Evolutionary conservation across 306 rosid genomes (phyloP).

Genomic region (Hippophae rhamnoides): DNA sequence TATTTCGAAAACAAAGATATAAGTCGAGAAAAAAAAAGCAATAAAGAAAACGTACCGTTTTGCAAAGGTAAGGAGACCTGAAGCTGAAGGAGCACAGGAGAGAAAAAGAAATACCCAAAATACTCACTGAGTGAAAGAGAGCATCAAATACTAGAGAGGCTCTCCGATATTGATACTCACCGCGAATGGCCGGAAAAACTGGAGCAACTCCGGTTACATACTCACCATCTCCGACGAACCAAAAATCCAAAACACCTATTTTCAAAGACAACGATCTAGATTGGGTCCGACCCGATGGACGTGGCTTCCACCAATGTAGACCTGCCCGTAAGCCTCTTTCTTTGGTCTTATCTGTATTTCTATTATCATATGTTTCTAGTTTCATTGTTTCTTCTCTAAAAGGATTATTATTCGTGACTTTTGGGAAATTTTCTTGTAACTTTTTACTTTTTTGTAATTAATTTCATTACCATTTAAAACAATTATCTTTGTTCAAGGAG

Average conservation of each 20-base stretch:
- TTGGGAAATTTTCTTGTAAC: background rate
- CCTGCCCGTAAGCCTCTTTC: slow-evolving; percentile 55
- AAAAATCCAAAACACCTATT: slow-evolving; percentile 28
- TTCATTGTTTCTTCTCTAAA: background rate
- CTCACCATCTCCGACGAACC: slow-evolving; percentile 52
- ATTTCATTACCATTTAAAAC: background rate
- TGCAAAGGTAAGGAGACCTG: too few relatives aligned
- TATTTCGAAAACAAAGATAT: too few relatives aligned
- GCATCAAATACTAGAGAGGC: background rate
- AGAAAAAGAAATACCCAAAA: background rate
- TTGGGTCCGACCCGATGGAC: slow-evolving; percentile 85
- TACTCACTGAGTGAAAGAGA: background rate
- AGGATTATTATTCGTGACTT: background rate
- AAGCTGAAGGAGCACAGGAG: too few relatives aligned
- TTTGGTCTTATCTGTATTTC: background rate
- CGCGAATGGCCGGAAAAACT: slow-evolving; percentile 57
- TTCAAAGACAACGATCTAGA: slow-evolving; percentile 35
- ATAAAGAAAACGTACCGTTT: too few relatives aligned
- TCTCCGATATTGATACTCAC: background rate
- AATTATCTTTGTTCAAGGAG: background rate
- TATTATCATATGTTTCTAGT: background rate
- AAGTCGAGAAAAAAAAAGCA: too few relatives aligned
- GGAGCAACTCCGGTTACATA: slow-evolving; percentile 54
- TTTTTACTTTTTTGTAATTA: background rate
- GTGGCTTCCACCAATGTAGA: slow-evolving; percentile 80